Base-by-base conservation (phyloP, 1,284 basidiomycete species). In the Ganoderma multipileum region DNA sequence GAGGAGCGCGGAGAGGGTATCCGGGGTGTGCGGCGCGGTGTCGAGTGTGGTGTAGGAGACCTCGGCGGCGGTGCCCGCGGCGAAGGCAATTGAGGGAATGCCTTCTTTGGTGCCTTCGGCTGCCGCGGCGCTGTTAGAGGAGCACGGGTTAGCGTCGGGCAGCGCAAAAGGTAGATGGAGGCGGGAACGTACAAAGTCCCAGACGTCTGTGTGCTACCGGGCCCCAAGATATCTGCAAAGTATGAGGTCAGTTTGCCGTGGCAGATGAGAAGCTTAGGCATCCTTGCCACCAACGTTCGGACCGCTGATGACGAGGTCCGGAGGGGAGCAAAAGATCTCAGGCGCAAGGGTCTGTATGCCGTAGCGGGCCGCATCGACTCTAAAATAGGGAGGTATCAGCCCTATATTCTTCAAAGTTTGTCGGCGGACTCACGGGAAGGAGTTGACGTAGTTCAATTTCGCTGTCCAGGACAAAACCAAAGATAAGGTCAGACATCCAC, bases 301-400 rank as follows among this genome's bases (percentile, higher is more conserved):
- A 0, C 86, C 87, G 69, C 82, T 81, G 18, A 89, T 79, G 16
- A 87, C 82, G 39, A 89, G 78, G 67, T 87, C 86, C 0, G 86
- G 86, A n/a, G 72, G 70, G 14, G 76, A 72, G 9, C 81, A 80
- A 39, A 85, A 84, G 74, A 84, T 80, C 54, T 80, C 72, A 0
- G 84, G 84, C 1, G 84, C 78, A 4, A 87, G 77, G 0, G 81
- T 83, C 72, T 86, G 80, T 38, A 87, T 84, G 0, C 85, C 86
- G 71, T 79, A 83, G 14, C 78, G 75, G 12, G 81, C 83, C 2
- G 85, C 74, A 69, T 85, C 84, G 14, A 84, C 85, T 0, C 77
- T 77, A 57, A 0, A n/a, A 47, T 4, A 16, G 33, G 28, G n/a
- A 28, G 2, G 30, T 36, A 61, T 67, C 7, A 64, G 65, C 18